Base-by-base conservation (phyloP, 805 yeast genomes). In the Saccharomycopsis microspora region DNA sequence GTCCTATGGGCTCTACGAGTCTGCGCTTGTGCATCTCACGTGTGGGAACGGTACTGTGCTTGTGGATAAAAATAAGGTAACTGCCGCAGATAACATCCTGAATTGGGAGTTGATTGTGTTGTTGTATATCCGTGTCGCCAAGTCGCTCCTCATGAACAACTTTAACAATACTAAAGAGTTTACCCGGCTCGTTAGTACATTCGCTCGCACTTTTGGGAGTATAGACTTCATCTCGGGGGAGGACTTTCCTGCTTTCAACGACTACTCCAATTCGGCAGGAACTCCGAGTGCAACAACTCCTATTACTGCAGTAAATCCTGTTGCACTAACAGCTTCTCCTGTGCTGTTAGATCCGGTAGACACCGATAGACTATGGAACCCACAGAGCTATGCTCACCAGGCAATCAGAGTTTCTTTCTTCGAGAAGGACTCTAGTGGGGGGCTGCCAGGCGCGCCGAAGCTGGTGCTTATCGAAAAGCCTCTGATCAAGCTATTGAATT, bases 401-500 rank as follows among this genome's bases (percentile, higher is more conserved):
- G 49, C 50, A 9, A 49, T 51, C 7, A 32, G 53, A 31, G 53
- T 51, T 3, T 51, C 54, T 10, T 49, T 51, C 30, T 51, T 51
- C 38, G 54, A 51, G 32, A 51, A 51, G 34, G 44, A 47, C n/a
- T 32, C 42, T n/a, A 30, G 43, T 7, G 41, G 39, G 32, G 28
- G n/a, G 36, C 9, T 28, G 28, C 36, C 42, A 7, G 44, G 40
- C 11, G 28, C 47, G 10, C 32, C 47, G 5, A 47, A 44, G 19
- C 42, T 53, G 6, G 45, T 48, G 10, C 31, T 52, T 5, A 47
- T 52, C 37, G 53, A 50, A 10, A 49, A 50, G 9, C 61, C 66
- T 4, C 56, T 66, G 30, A 79, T 76, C 41, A 74, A 75, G 53
- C 63, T 74, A 57, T 55, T 69, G 39, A 79, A 77, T 49, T 83